Percentiles rank a stretch among this genome's conserved stretches.
Evolutionary conservation across 169 alveolate species (phyloP).

Genomic region (Toxoplasma gondii): DNA sequence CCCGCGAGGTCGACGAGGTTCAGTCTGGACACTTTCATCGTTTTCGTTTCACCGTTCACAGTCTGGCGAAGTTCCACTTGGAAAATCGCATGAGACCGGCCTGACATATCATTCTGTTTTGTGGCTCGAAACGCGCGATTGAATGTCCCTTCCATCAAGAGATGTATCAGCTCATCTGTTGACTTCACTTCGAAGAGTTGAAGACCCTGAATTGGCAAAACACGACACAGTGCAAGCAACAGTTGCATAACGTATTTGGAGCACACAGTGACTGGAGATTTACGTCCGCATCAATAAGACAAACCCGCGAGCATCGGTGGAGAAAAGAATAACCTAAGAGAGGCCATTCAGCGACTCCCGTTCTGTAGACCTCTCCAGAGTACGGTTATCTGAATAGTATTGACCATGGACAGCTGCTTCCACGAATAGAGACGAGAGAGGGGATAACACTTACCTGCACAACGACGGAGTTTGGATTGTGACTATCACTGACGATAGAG

Average conservation of each 20-base stretch:
- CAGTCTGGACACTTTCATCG: conserved; percentile 31
- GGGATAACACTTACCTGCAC: background rate
- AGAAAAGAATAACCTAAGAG: no score
- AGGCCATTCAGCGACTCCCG: no score
- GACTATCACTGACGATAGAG: background rate
- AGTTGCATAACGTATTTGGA: background rate
- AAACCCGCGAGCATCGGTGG: no score
- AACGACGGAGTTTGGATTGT: conserved; percentile 30
- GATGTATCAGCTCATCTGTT: conserved; percentile 77
- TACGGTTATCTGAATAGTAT: no score
- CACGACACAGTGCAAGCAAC: background rate
- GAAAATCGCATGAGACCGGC: conserved; percentile 84
- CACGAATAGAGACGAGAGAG: no score
- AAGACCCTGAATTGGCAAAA: conserved; percentile 70
- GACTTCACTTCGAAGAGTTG: conserved; percentile 73
- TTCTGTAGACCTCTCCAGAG: background rate
- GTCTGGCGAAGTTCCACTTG: conserved; percentile 73
- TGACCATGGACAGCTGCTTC: no score
- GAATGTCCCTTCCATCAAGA: conserved; percentile 79
- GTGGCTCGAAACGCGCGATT: conserved; percentile 84
- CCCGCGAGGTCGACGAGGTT: conserved; percentile 59
- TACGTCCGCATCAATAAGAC: no score
- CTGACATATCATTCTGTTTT: conserved; percentile 80
- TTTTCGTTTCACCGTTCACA: conserved; percentile 37
- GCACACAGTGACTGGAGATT: no score